Evolutionary conservation across 2,329 filamentous ascomycete genomes (phyloP).

Genomic region (Talaromyces sp.): DNA sequence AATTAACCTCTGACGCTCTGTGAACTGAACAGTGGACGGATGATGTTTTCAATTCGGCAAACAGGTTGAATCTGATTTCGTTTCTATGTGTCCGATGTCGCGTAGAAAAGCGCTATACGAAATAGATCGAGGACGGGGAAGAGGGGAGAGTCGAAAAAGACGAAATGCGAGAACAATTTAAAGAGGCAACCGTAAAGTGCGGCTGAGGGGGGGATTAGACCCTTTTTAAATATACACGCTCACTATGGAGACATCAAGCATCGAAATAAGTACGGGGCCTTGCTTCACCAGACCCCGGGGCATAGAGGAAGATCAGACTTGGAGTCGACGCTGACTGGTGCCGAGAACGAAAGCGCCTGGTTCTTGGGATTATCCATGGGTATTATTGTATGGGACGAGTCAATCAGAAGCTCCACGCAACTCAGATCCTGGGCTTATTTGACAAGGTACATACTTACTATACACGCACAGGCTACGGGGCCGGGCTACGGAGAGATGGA

Average conservation of each 20-base stretch:
- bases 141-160: not conserved
- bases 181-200: not conserved
- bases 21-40: not conserved
- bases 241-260: not conserved
- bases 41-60: not conserved
- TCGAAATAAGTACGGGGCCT: not conserved
- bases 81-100: not conserved
- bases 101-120: not conserved
- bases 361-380: not conserved
- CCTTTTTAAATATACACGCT: slow-evolving; percentile 1
- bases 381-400: not conserved
- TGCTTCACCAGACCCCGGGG: not conserved
- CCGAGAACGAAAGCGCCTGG: not conserved
- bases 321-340: not conserved
- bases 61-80: not conserved
- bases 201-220: not conserved
- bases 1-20: not conserved
- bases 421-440: not conserved
- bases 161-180: not conserved
- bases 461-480: not conserved
- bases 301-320: not conserved
- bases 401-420: not conserved
- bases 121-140: not conserved
- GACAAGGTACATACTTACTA: not conserved
- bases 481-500: slow-evolving; percentile 1